These are phyloP conservation scores for Yamadazyma nakazawae DNA, from an alignment of 805 yeast species.

Conservation along the genomic window DNA sequence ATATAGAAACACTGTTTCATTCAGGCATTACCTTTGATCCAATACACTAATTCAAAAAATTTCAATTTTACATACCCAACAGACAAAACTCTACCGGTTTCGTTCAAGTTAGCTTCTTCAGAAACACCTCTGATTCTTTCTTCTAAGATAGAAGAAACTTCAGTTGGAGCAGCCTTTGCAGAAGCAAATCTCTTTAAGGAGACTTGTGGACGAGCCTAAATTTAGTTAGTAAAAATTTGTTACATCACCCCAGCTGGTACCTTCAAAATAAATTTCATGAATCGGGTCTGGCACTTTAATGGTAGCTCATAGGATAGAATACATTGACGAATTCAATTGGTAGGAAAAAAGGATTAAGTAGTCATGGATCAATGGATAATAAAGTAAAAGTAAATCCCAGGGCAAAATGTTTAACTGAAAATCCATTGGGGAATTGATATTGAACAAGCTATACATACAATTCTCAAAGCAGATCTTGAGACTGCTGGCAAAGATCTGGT, in stretches of 20 bases:
- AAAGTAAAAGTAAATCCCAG: neutral
- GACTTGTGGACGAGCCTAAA: constrained; percentile 69
- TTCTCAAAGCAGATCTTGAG: constrained; percentile 30
- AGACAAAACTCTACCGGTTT: constrained; percentile 98
- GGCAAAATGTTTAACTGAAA: neutral
- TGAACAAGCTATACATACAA: constrained; percentile 26
- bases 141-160: constrained; percentile 97
- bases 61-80: constrained; percentile 68
- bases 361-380: neutral
- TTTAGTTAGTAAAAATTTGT: constrained; percentile 10
- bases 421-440: neutral
- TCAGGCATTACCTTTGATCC: neutral
- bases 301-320: no score
- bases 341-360: neutral
- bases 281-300: no score
- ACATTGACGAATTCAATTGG: neutral
- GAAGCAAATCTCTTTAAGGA: constrained; percentile 83
- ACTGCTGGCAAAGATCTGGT: constrained; percentile 66
- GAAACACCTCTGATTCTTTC: constrained; percentile 99
- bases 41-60: neutral
- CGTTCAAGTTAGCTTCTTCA: constrained; percentile 95
- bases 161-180: constrained; percentile 98
- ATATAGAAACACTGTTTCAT: neutral
- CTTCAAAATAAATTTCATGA: no score
- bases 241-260: neutral